Evolutionary conservation across 805 yeast genomes (phyloP).

Genomic region (Candida chilensis): DNA sequence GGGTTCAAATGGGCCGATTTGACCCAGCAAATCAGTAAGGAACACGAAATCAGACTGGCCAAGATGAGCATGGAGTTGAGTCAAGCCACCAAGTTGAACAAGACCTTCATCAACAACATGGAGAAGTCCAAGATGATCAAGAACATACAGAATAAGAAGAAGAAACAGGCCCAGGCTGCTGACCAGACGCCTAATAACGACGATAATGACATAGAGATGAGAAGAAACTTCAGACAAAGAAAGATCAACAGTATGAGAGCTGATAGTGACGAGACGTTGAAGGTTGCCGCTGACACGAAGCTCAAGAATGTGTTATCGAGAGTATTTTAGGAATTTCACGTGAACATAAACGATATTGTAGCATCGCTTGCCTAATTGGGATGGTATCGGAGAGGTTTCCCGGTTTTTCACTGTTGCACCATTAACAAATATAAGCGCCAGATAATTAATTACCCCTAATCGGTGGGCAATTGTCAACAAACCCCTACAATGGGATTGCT

Average conservation of each 20-base stretch:
- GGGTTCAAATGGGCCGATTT: conserved; percentile 94
- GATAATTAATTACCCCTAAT: too few species aligned
- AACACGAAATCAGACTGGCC: conserved; percentile 81
- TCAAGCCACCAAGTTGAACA: conserved; percentile 82
- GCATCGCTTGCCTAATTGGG: too few species aligned
- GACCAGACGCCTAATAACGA: conserved; percentile 9
- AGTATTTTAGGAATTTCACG: conserved; percentile 39
- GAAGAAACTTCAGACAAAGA: conserved; percentile 66
- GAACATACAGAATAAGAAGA: conserved; percentile 48
- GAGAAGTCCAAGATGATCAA: conserved; percentile 78
- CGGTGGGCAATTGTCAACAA: too few species aligned
- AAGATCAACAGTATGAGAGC: conserved; percentile 60
- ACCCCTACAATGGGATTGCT: too few species aligned
- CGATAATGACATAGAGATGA: conserved; percentile 20
- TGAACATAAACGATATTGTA: too few species aligned
- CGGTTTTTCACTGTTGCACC: too few species aligned
- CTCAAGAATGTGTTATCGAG: conserved; percentile 40
- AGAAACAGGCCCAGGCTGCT: conserved; percentile 18
- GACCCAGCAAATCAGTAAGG: conserved; percentile 87
- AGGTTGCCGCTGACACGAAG: conserved; percentile 29
- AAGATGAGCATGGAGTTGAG: conserved; percentile 82
- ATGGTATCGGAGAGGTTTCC: too few species aligned
- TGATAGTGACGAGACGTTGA: conserved; percentile 40
- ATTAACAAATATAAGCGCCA: too few species aligned
- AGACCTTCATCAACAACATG: conserved; percentile 73